These are phyloP conservation scores for Lachancea meyersii DNA, from an alignment of 805 yeast genomes.

Conservation along the genomic window DNA sequence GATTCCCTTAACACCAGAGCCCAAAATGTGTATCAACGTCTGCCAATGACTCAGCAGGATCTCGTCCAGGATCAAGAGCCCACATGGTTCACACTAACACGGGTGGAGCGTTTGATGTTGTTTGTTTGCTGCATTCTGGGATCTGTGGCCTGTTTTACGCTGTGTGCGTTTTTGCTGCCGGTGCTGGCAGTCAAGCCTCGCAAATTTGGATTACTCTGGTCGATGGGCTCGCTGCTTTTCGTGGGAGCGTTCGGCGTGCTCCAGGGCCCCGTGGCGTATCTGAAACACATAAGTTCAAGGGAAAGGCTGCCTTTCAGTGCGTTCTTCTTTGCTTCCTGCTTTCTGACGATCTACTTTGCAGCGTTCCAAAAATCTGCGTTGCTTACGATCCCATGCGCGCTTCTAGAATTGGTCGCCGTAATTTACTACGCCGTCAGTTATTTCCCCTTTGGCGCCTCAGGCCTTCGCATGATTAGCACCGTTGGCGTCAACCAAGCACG, in stretches of 20 bases:
- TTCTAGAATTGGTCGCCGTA: conserved; percentile 79
- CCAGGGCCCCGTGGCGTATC: conserved; percentile 85
- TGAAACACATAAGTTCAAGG: conserved; percentile 64
- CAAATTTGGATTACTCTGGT: conserved; percentile 87
- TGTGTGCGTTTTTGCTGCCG: conserved; percentile 82
- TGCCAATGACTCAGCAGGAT: conserved; percentile 59
- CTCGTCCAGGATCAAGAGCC: conserved; percentile 53
- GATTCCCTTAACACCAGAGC: conserved; percentile 36
- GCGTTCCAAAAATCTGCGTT: conserved; percentile 62
- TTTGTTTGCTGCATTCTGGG: conserved; percentile 74
- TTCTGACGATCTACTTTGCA: conserved; percentile 73
- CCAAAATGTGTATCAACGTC: conserved; percentile 54
- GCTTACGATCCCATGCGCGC: conserved; percentile 67
- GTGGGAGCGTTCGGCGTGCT: conserved; percentile 83
- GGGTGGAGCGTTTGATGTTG: conserved; percentile 74
- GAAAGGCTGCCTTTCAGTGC: conserved; percentile 74
- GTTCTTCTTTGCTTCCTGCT: conserved; percentile 74
- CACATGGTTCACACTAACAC: conserved; percentile 63
- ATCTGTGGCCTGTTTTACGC: conserved; percentile 69
- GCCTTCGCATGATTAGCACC: conserved; percentile 50
- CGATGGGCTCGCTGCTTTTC: conserved; percentile 82
- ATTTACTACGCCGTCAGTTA: conserved; percentile 84
- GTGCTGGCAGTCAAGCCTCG: conserved; percentile 84
- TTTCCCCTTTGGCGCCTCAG: conserved; percentile 91
- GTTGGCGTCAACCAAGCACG: conserved; percentile 54